Percentiles rank a stretch among this genome's conserved stretches.
These are phyloP conservation scores for Plasmodium inui DNA, from an alignment of 169 alveolate species.

Conservation along the genomic window DNA sequence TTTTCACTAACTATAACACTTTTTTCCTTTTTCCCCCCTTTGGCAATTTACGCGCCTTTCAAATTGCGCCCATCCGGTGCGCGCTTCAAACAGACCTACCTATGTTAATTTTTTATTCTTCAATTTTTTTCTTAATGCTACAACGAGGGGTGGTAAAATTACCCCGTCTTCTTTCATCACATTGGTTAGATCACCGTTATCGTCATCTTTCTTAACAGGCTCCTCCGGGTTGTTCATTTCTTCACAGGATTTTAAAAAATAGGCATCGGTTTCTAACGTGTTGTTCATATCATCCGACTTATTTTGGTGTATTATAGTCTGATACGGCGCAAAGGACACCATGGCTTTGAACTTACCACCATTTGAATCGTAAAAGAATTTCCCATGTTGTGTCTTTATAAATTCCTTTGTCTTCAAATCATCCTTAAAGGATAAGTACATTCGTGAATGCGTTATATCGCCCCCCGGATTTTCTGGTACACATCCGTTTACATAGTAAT, in stretches of 20 bases:
- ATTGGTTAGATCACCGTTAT: slow-evolving; percentile 62
- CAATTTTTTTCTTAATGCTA: slow-evolving; percentile 41
- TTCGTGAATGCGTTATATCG: slow-evolving; percentile 65
- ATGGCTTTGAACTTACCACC: slow-evolving; percentile 55
- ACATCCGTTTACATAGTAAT: slow-evolving; percentile 69
- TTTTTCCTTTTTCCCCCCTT: not conserved
- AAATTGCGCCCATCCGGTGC: not conserved
- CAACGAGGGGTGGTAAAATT: slow-evolving; percentile 31
- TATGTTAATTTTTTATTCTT: slow-evolving; percentile 5
- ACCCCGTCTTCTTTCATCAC: slow-evolving; percentile 50
- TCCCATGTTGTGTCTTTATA: slow-evolving; percentile 66
- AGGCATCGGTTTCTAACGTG: slow-evolving; percentile 62
- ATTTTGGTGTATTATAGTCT: slow-evolving; percentile 60
- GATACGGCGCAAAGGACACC: slow-evolving; percentile 69
- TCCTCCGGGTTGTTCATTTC: slow-evolving; percentile 61
- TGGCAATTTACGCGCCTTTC: not conserved
- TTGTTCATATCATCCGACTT: slow-evolving; percentile 57
- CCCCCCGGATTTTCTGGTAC: slow-evolving; percentile 19
- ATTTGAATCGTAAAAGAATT: slow-evolving; percentile 59
- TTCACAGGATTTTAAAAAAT: slow-evolving; percentile 71
- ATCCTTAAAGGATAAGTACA: slow-evolving; percentile 75
- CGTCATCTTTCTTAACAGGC: slow-evolving; percentile 29
- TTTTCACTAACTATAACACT: not conserved
- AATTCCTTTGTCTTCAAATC: slow-evolving; percentile 72
- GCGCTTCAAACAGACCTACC: not conserved